phyloP scores from a whole-genome alignment of 2,329 filamentous ascomycete genomes.

The Xylariomycetidae sp. region DNA sequence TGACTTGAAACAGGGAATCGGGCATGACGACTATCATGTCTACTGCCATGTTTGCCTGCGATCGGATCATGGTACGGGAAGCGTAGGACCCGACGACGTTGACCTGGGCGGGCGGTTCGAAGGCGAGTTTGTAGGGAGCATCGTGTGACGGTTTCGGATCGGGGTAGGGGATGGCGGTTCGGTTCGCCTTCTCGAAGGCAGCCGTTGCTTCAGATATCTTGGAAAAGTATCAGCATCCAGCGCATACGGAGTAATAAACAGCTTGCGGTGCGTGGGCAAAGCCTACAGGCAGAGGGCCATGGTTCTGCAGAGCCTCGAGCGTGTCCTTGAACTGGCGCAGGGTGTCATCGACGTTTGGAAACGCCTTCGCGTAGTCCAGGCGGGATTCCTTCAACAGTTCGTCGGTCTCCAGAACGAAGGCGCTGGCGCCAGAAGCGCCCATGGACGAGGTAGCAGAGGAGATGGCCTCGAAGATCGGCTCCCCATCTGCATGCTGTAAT shows the following conservation, averaged over 20 bases:
- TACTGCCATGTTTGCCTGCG: conserved; percentile 52
- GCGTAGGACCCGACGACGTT: conserved; percentile 89
- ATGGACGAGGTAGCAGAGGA: conserved; percentile 35
- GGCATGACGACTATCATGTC: conserved; percentile 91
- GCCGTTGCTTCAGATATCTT: conserved; percentile 64
- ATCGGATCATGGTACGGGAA: conserved; percentile 65
- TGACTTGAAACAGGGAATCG: conserved; percentile 73
- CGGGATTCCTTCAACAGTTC: conserved; percentile 51
- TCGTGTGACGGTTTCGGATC: conserved; percentile 70
- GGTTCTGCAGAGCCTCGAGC: conserved; percentile 44
- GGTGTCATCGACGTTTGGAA: conserved; percentile 42
- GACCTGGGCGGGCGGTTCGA: conserved; percentile 66
- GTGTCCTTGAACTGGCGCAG: conserved; percentile 46
- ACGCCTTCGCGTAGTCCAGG: conserved; percentile 43
- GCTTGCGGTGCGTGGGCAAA: background rate
- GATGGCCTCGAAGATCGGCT: conserved; percentile 33
- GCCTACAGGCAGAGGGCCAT: conserved; percentile 46
- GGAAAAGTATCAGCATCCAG: conserved; percentile 2
- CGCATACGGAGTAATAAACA: background rate
- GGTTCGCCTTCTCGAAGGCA: conserved; percentile 60
- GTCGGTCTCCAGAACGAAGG: conserved; percentile 54
- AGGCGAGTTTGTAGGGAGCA: conserved; percentile 75
- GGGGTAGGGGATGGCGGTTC: conserved; percentile 75
- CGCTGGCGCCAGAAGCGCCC: conserved; percentile 35
- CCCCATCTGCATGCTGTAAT: conserved; percentile 32